Evolutionary conservation across 768 basidiomycete genomes (phyloP), one percentile per base, ranked within the genome.

Genomic region (Cubamyces lactineus): DNA sequence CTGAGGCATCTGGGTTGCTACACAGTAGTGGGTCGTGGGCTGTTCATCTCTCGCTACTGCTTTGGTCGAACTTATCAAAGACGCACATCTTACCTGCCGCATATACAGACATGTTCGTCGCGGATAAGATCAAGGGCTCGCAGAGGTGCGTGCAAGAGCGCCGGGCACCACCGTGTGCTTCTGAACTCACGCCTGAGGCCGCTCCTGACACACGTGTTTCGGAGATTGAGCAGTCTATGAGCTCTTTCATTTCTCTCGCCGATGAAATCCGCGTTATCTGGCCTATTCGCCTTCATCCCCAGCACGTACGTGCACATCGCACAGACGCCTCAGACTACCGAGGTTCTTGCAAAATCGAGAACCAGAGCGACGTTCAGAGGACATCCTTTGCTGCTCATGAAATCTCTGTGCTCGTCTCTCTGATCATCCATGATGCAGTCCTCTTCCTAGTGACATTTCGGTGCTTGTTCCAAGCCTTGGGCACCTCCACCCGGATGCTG

Each of bases 181-280:
- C 62, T 59, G 43, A 24, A 41, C 47, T 39, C 57, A 48, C 59
- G 57, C 49, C 12, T 51, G 39, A 43, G 34, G 51, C 45, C 41
- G 57, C 49, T 28, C 24, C 41, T 50, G 57, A 54, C 62, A 64
- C 62, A 64, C 62, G 62, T 64, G 62, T 57, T 59, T 59, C 62
- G 52, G 57, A 64, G 43, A 55, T 59, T 58, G 57, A 59, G 53
- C 17, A 54, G 53, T 59, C 48, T 43, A 41, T 42, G 57, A 54
- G 48, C 39, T 11, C 50, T 16, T 53, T 59, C 51, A 59, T 54
- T 59, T 53, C 41, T 30, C 26, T 57, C 62, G 51, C 43, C 23
- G 30, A 54, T 46, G 57, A 55, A 57, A 34, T 23, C n/a, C 21
- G 49, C 52, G 51, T 63, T 63, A 63, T 58, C 57, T 53, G 56